These are phyloP conservation scores for Phlebiopsis flavidoalba DNA, from an alignment of 768 basidiomycete genomes.

Conservation along the genomic window DNA sequence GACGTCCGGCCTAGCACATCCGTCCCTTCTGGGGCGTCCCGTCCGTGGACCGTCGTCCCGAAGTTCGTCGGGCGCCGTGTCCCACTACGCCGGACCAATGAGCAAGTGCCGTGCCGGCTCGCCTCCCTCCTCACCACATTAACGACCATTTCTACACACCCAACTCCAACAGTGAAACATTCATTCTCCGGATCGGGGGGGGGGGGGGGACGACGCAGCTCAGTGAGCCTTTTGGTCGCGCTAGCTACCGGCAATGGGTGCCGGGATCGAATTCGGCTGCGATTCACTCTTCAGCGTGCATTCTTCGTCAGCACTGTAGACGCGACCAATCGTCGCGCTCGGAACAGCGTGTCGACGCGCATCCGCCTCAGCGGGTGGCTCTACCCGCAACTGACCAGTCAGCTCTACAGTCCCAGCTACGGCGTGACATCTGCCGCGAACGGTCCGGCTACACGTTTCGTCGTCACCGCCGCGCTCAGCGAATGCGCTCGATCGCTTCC, in stretches of 20 bases:
- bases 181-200: conserved; percentile 55
- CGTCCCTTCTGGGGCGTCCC: too few species aligned
- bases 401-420: conserved; percentile 67
- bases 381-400: too few species aligned
- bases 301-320: conserved; percentile 68
- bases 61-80: too few species aligned
- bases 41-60: too few species aligned
- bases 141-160: too few species aligned
- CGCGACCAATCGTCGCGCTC: conserved; percentile 73
- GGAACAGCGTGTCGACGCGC: conserved; percentile 34
- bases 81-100: too few species aligned
- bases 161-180: too few species aligned
- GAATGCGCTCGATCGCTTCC: conserved; percentile 37
- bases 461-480: neutral
- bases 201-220: too few species aligned
- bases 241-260: conserved; percentile 84
- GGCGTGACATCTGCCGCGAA: conserved; percentile 65
- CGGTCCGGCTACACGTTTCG: conserved; percentile 61
- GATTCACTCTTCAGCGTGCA: conserved; percentile 70
- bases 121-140: too few species aligned
- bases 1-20: too few species aligned
- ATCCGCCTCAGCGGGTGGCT: conserved; percentile 67
- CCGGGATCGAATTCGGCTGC: conserved; percentile 73
- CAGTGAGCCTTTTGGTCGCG: too few species aligned
- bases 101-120: too few species aligned